A percentile compares a stretch with the other conserved stretches of the same genome.
Evolutionary conservation across 148 eudicot species (phyloP).

Genomic region (Amaranthus cruentus): DNA sequence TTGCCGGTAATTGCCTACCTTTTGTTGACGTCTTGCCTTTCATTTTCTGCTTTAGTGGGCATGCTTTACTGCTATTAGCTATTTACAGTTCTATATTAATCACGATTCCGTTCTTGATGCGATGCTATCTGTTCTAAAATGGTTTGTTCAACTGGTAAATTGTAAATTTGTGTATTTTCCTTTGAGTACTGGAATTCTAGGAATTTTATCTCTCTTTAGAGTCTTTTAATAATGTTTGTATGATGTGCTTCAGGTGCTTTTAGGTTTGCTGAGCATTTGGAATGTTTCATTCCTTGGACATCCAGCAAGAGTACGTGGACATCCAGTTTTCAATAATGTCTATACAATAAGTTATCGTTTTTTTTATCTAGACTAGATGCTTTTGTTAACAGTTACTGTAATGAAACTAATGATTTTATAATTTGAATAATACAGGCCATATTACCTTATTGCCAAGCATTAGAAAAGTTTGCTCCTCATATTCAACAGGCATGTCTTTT

Average conservation of each 20-base stretch:
- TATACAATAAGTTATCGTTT: background rate
- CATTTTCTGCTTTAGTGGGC: background rate
- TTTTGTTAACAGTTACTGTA: background rate
- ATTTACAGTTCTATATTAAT: background rate
- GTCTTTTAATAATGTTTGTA: background rate
- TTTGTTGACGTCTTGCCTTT: conserved; percentile 6
- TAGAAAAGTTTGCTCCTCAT: conserved; percentile 96
- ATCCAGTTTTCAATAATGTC: background rate
- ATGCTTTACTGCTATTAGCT: background rate
- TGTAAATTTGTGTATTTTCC: background rate
- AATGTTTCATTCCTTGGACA: conserved; percentile 92
- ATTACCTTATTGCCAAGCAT: conserved; percentile 90
- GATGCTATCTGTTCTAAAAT: background rate
- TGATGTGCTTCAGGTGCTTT: conserved; percentile 65
- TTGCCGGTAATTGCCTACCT: conserved; percentile 57
- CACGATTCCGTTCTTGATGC: background rate
- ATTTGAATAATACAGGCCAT: conserved; percentile 58
- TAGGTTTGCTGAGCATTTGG: conserved; percentile 93
- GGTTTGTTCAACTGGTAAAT: background rate
- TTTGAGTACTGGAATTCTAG: background rate
- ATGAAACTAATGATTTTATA: background rate
- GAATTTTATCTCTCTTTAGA: background rate
- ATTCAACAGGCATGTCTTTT: conserved; percentile 74
- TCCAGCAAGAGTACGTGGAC: conserved; percentile 86
- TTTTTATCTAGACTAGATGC: background rate